phyloP scores from a whole-genome alignment of 1,139 yeast species.

The Spathaspora sp. region DNA sequence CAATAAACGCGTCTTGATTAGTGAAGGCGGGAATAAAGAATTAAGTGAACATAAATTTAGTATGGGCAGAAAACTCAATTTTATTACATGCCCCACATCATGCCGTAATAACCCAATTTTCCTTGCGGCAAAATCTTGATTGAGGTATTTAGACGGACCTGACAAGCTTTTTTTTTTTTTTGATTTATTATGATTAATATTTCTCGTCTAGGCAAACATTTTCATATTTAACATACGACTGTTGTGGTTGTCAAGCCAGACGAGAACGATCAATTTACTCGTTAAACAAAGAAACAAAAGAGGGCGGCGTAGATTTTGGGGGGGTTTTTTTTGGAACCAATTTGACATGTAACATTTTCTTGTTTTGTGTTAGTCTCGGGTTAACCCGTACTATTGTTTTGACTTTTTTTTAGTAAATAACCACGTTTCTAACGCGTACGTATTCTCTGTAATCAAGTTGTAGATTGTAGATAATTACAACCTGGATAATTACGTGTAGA shows the following conservation, averaged over 20 bases:
- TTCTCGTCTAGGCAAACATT: neutral
- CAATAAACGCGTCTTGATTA: neutral
- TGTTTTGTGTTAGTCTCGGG: neutral
- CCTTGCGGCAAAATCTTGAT: too few relatives aligned
- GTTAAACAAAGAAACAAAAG: too few relatives aligned
- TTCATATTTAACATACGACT: neutral
- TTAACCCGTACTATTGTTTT: neutral
- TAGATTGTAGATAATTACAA: neutral
- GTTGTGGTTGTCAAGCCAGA: neutral
- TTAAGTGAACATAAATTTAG: too few relatives aligned
- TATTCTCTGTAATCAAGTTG: neutral
- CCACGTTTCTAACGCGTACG: constrained; percentile 1
- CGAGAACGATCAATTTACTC: neutral
- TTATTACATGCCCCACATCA: neutral
- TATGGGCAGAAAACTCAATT: too few relatives aligned
- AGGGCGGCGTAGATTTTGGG: too few relatives aligned
- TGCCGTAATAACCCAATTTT: neutral
- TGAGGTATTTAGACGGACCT: too few relatives aligned
- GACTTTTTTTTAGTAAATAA: neutral
- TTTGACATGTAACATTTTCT: neutral
- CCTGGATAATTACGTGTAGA: neutral
- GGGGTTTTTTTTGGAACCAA: too few relatives aligned
- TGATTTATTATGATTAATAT: neutral
- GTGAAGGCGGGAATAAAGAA: neutral
- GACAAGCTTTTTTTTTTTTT: too few relatives aligned